Base-by-base conservation (phyloP, 2,329 filamentous ascomycete species). In the Lizonia empirigonia region DNA sequence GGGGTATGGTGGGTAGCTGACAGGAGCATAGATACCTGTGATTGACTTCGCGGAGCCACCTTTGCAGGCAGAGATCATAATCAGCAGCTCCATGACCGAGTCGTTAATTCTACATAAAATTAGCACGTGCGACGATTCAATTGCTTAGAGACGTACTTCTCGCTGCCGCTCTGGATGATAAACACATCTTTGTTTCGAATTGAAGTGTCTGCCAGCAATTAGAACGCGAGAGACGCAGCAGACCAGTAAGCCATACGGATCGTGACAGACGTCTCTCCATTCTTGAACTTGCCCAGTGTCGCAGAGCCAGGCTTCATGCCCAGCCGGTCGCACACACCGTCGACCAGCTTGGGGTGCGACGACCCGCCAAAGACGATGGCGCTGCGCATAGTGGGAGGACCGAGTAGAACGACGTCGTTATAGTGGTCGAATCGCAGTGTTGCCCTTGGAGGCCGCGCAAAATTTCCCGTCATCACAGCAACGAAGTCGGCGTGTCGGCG, bases 181-280 rank as follows among this genome's bases (percentile, higher is more conserved):
- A 97, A 99, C 67, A 99, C 93, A 82, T 99, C 93, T 76, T 97
- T 95, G 73, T 99, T 95, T 64, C 94, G 89, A 60, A 99, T 91
- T 20, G 85, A 88, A 41, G 78, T 78, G 67, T 79, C 77, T 80
- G 54, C n/a, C 22, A 26, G 29, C 35, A n/a, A 53, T 64, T 39
- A 66, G 64, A 53, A 55, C 32, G 47, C 41, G 41, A 48, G 38
- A 38, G 29, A 30, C 37, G 35, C 33, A 48, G 24, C 37, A 45
- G 48, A 36, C 24, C 37, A 41, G 53, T 41, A 50, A 50, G 44
- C 40, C 73, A 59, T 64, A 80, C 83, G 82, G 65, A 88, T 86
- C 67, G 85, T 83, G 60, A 88, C 85, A 48, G 83, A 85, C 37
- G 85, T 88, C 77, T 88, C 85, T 57, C 85, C 85, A 74, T 88